Evolutionary conservation across 2,329 filamentous ascomycete genomes (phyloP), one percentile per base, ranked within the genome.

Genomic region (Cytospora piceae): DNA sequence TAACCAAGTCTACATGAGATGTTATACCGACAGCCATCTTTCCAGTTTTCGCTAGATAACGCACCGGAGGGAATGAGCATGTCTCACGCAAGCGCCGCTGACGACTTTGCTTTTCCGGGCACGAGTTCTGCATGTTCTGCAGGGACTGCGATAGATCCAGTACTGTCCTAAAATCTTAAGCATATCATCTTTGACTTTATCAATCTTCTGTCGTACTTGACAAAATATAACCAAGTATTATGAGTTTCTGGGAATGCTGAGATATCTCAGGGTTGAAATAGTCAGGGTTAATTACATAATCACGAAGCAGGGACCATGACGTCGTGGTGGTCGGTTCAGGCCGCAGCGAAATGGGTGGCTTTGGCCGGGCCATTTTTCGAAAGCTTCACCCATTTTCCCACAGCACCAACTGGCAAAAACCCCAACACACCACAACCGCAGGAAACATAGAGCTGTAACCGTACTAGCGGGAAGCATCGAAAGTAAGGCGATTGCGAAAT

Each of bases 11-110:
- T 17, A 11, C n/a, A n/a, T 46, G 42, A 22, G n/a, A 20, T 22
- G 7, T 3, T 46, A 46, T 22, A 46, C 20, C n/a, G 42, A 8
- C 20, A n/a, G 42, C n/a, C 20, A 46, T 7, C 20, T 11, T 46
- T 46, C 20, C 8, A 46, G 14, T 22, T 1, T n/a, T 9, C 20
- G n/a, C 9, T 7, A n/a, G 42, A 7, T 24, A 24, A 24, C 46
- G 22, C 22, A 20, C 46, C 46, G n/a, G n/a, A 24, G 9, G 22
- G 4, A 11, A 49, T 49, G 46, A 14, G 46, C n/a, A 49, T 49
- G 46, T 49, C 46, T 49, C 46, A 49, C 46, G 46, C 46, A 49
- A 22, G 46, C 46, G 46, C 46, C 46, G 24, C 46, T 49, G 46
- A 49, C 46, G 46, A 14, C 46, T 24, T 6, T 22, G n/a, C n/a